Evolutionary conservation across 2,329 filamentous ascomycete species (phyloP).

Genomic region (Epichloe aotearoae): DNA sequence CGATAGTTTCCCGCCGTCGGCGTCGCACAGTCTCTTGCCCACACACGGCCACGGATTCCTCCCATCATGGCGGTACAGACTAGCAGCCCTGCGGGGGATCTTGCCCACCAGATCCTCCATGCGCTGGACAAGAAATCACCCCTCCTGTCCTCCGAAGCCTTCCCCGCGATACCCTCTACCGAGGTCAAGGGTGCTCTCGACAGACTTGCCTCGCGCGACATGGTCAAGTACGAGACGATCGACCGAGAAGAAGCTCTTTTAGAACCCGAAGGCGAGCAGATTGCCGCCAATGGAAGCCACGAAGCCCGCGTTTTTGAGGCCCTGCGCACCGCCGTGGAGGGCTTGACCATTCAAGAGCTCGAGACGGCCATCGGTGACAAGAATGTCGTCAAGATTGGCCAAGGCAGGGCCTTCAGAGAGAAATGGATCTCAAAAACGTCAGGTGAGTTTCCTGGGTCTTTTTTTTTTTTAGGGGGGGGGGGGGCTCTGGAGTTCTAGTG

Average conservation of each 20-base stretch:
- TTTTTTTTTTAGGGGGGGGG: background rate
- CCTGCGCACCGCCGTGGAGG: constrained; percentile 57
- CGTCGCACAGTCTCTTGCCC: background rate
- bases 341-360: constrained; percentile 66
- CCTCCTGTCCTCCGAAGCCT: constrained; percentile 55
- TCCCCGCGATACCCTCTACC: constrained; percentile 51
- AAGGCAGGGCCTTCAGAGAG: constrained; percentile 83
- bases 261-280: constrained; percentile 60
- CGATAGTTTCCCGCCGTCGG: background rate
- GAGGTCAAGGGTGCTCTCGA: constrained; percentile 80
- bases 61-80: constrained; percentile 29
- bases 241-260: constrained; percentile 67
- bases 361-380: constrained; percentile 59
- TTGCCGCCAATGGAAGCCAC: constrained; percentile 64
- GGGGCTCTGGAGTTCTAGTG: background rate
- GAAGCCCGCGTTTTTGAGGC: constrained; percentile 74
- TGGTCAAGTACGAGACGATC: constrained; percentile 75
- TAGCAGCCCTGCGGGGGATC: constrained; percentile 33
- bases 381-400: constrained; percentile 67
- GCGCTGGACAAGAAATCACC: constrained; percentile 50
- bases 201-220: constrained; percentile 67
- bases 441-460: constrained; percentile 28
- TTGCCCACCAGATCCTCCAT: constrained; percentile 52
- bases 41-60: background rate
- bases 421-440: constrained; percentile 56